phyloP scores from a whole-genome alignment of 2,329 filamentous ascomycete genomes.

The Alternaria rosae region DNA sequence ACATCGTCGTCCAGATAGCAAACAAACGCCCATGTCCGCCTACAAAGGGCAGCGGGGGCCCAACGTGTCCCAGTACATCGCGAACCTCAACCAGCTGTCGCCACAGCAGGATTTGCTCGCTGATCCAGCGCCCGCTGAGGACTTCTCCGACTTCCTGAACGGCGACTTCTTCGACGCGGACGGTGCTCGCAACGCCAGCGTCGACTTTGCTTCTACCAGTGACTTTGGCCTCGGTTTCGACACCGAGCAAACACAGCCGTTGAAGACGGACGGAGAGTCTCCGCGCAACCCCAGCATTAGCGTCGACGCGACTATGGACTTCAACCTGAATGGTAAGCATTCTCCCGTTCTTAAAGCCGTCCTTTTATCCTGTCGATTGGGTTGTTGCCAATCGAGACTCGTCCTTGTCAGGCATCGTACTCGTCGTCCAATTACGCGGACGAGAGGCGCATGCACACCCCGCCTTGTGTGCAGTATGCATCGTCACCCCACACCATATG shows the following conservation, averaged over 20 bases:
- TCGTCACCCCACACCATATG: conserved; percentile 35
- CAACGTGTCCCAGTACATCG: conserved; percentile 89
- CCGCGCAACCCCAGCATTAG: conserved; percentile 24
- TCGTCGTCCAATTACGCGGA: conserved; percentile 32
- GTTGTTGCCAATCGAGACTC: conserved; percentile 15
- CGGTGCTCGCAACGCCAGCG: conserved; percentile 32
- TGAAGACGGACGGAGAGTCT: conserved; percentile 20
- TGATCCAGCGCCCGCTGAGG: conserved; percentile 51
- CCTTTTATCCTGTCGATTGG: conserved; percentile 9
- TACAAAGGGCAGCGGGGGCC: conserved; percentile 80
- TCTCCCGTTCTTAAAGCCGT: conserved; percentile 14
- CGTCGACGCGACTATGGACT: conserved; percentile 43
- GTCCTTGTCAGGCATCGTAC: conserved; percentile 21
- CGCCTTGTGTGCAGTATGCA: conserved; percentile 36
- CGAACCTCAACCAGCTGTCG: conserved; percentile 78
- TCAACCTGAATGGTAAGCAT: conserved; percentile 46
- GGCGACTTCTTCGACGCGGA: conserved; percentile 75
- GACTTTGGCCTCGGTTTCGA: conserved; percentile 42
- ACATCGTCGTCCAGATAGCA: conserved; percentile 15
- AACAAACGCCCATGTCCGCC: conserved; percentile 66
- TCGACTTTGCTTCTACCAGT: conserved; percentile 34
- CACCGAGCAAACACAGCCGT: conserved; percentile 25
- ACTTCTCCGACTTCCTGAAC: conserved; percentile 64
- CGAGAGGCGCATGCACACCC: conserved; percentile 32
- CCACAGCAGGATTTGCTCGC: conserved; percentile 44